Evolutionary conservation across 306 rosid genomes (phyloP).

Genomic region (Begonia loranthoides): DNA sequence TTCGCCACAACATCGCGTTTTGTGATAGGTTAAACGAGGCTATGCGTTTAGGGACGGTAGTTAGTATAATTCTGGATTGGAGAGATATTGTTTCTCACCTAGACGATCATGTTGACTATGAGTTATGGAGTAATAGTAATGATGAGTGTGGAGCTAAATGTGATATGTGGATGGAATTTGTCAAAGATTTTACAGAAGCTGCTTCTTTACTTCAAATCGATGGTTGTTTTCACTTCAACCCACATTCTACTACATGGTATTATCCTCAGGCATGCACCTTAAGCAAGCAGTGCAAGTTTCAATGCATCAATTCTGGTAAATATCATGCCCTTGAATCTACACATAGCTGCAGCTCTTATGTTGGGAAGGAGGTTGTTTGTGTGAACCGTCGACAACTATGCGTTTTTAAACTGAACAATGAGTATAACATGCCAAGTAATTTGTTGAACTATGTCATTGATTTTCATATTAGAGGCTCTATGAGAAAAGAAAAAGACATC

Average conservation of each 20-base stretch:
- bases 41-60: constrained; percentile 33
- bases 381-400: constrained; percentile 54
- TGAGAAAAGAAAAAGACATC: constrained; percentile 44
- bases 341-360: constrained; percentile 53
- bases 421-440: constrained; percentile 42
- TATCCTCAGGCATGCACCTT: too few relatives aligned
- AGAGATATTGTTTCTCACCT: constrained; percentile 61
- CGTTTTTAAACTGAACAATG: constrained; percentile 45
- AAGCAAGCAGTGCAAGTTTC: constrained; percentile 60
- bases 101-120: constrained; percentile 57
- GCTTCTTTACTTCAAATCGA: too few relatives aligned
- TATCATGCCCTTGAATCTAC: constrained; percentile 14
- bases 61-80: constrained; percentile 51
- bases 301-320: constrained; percentile 57
- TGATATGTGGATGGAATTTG: too few relatives aligned
- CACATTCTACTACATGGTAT: too few relatives aligned
- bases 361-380: constrained; percentile 45
- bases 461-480: constrained; percentile 58
- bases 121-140: constrained; percentile 59
- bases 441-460: constrained; percentile 68
- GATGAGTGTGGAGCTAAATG: too few relatives aligned
- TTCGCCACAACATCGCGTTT: too few relatives aligned
- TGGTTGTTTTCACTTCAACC: too few relatives aligned
- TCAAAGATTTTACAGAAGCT: too few relatives aligned
- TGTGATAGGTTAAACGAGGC: constrained; percentile 37